Conservation (phyloP, 2,329 filamentous ascomycete genomes). For the Pyricularia grisea region DNA sequence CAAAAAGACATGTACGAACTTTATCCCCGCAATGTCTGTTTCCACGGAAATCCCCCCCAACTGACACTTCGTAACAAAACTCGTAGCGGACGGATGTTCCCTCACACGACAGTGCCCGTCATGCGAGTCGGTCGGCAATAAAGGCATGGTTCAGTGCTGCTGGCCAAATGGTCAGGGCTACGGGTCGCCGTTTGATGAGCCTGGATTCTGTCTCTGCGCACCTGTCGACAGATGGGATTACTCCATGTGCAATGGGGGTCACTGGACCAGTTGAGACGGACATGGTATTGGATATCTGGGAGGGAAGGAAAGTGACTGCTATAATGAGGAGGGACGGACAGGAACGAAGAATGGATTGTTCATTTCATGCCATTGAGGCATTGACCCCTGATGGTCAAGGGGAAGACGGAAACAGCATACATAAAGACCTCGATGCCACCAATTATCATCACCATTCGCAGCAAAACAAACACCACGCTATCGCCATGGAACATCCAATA, state of each 20-base stretch:
- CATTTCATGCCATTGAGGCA: background rate
- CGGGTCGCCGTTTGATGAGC: conserved; percentile 8
- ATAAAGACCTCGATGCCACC: background rate
- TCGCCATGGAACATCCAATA: background rate
- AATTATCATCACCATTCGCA: background rate
- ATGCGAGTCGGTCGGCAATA: background rate
- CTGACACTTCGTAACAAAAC: background rate
- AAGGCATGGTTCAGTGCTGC: conserved; percentile 7
- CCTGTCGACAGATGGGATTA: conserved; percentile 6
- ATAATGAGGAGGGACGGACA: background rate
- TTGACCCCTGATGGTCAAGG: too few relatives aligned
- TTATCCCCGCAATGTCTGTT: background rate
- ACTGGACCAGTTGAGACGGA: conserved; percentile 5
- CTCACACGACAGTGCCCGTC: conserved; percentile 6
- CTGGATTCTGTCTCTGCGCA: conserved; percentile 9
- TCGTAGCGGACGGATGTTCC: conserved; percentile 4
- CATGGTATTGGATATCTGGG: background rate
- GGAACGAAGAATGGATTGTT: background rate
- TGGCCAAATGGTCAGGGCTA: conserved; percentile 6
- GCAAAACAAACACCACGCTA: background rate
- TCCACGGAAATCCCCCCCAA: too few relatives aligned
- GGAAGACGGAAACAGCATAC: background rate
- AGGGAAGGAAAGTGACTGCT: background rate
- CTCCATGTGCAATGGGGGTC: conserved; percentile 6
- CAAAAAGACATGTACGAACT: background rate